Evolutionary conservation across 1,284 basidiomycete species (phyloP), one percentile per base, ranked within the genome.

Genomic region (Rhodotorula sp.): DNA sequence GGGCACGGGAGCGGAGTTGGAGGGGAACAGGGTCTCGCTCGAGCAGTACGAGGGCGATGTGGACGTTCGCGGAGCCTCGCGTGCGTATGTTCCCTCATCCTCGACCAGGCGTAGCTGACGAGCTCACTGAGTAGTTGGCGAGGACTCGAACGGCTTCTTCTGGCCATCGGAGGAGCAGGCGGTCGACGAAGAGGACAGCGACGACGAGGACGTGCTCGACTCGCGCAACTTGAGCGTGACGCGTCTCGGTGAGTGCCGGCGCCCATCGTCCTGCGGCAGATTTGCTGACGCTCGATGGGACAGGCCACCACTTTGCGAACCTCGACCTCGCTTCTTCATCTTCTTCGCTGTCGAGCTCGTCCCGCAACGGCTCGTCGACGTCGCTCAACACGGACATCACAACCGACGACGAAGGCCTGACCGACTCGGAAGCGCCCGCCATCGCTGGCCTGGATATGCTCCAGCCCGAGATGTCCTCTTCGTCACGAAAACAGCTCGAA

Each of bases 1-100:
- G 24, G 81, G 80, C 4, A 72, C 77, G 22, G 75, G 78, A 39
- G 89, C 90, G n/a, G 82, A 80, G 62, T 78, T 97, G 47, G 81
- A 83, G 32, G 85, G 87, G 77, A 86, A 88, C 74, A 84, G 91
- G 64, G 83, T 98, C 55, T 87, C 88, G 61, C 84, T 81, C 75
- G 83, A 81, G 80, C 59, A 71, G 57, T 77, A 74, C 46, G 71
- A 69, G 13, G 70, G 68, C 1, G 80, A 80, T 15, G 77, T 78
- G 7, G 79, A 81, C 0, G 80, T 79, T 9, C 79, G 79, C 7
- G 79, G 79, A 4, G 77, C 82, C 27, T 82, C 82, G 0, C 79
- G 81, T 2, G 79, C 79, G 71, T 64, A 20, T 13, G n/a, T 30
- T 22, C n/a, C 4, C 5, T 32, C 17, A 0, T 30, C 24, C n/a